Base-by-base conservation (phyloP, 1,284 basidiomycete genomes). In the Phellopilus nigrolimitatus region DNA sequence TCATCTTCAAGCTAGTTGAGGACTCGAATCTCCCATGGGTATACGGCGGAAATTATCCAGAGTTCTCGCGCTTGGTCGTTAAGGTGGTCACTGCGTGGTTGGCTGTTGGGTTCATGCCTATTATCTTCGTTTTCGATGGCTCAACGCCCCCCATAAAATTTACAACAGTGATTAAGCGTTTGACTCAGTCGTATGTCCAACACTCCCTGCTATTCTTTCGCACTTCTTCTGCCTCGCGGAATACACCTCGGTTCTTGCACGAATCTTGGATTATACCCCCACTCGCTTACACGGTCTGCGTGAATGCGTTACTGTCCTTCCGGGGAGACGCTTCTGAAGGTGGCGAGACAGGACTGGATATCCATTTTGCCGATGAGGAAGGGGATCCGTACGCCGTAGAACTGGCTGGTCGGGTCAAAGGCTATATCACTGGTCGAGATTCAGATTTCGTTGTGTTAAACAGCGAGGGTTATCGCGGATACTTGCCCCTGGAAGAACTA, bases 61-160 rank as follows among this genome's bases (percentile, higher is more conserved):
- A 75, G 30, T 86, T 91, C 60, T 71, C 72, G 15, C 61, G 65
- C 9, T 64, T 82, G 7, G 71, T 88, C 3, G 68, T 68, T 38
- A 67, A 63, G 39, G 73, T 88, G 13, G 76, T 89, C 7, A 65
- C 73, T 50, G 80, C 82, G 1, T 94, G 90, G 91, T 71, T 86
- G 27, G 67, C 68, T 19, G 74, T 91, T 3, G 89, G 90, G 4
- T 68, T 95, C n/a, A n/a, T n/a, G 40, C 73, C 77, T 53, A 75
- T 93, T 1, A 78, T 84, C 51, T 92, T 97, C 61, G 91, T 97
- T 5, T 97, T 97, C 63, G 94, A 98, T 65, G 94, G n/a, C 43
- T 75, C 89, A 13, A 75, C 74, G 33, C 89, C 91, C 0, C 68
- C 73, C 6, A 69, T 87, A 47, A 95, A 95, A 65, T 86, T 91